Evolutionary conservation across 306 rosid species (phyloP).

Genomic region (Sesbania bispinosa): DNA sequence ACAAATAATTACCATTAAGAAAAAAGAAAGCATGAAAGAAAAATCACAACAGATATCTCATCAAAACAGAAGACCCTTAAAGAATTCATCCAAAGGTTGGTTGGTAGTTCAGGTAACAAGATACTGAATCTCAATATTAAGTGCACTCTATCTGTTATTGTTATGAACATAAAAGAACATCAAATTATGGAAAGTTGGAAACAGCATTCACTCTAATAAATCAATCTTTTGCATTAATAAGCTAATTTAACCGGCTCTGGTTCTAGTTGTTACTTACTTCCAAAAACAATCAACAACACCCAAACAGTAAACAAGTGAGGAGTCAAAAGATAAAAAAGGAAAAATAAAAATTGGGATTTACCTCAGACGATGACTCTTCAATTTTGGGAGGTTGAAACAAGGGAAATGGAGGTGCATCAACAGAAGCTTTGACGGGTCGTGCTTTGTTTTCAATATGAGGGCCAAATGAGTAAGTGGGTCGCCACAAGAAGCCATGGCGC

Average conservation of each 20-base stretch:
- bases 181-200: neutral
- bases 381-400: slow-evolving; percentile 48
- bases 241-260: neutral
- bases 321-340: too few relatives aligned
- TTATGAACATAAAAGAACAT: neutral
- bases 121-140: slow-evolving; percentile 7
- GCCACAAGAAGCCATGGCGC: slow-evolving; percentile 40
- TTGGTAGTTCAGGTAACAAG: neutral
- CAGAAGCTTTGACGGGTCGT: slow-evolving; percentile 52
- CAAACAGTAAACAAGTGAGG: neutral
- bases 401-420: slow-evolving; percentile 56
- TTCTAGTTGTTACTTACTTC: neutral
- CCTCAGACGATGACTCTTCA: slow-evolving; percentile 66
- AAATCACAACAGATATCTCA: neutral
- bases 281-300: slow-evolving; percentile 8
- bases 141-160: neutral
- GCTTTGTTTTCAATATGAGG: slow-evolving; percentile 29
- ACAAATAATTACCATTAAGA: neutral
- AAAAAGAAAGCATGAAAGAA: neutral
- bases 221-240: neutral
- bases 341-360: slow-evolving; percentile 20
- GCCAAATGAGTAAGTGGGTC: slow-evolving; percentile 37
- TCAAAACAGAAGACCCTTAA: neutral
- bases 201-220: neutral
- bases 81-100: neutral